phyloP scores from a whole-genome alignment of 2,329 filamentous ascomycete species.

The Emydomyces testavorans region DNA sequence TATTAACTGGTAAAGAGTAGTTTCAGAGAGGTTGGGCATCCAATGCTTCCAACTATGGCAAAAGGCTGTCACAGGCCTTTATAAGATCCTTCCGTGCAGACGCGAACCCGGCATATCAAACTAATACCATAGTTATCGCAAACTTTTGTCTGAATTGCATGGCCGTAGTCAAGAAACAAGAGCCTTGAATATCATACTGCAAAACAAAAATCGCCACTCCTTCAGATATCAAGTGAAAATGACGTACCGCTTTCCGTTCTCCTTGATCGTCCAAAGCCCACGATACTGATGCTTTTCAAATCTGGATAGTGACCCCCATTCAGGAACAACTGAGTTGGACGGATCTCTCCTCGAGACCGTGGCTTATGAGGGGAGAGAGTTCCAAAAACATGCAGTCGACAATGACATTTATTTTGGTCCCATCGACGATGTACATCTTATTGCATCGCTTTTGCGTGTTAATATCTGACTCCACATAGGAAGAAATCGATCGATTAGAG shows the following conservation, averaged over 20 bases:
- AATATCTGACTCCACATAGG: constrained; percentile 35
- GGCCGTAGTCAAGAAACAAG: not conserved
- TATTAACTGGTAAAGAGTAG: not conserved
- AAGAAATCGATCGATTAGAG: constrained; percentile 55
- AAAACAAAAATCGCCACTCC: not conserved
- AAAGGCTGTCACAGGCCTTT: not conserved
- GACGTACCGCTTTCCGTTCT: constrained; percentile 7
- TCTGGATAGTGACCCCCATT: constrained; percentile 33
- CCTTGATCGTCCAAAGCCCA: not conserved
- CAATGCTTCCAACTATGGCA: not conserved
- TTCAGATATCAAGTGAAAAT: constrained; percentile 1
- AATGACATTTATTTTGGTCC: constrained; percentile 57
- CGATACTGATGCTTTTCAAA: not conserved
- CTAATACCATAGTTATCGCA: not conserved
- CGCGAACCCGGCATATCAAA: not conserved
- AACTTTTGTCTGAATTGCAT: not conserved
- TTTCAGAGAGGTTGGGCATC: constrained; percentile 3
- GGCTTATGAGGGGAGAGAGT: constrained; percentile 51
- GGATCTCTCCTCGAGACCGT: constrained; percentile 49
- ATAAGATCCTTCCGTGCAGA: not conserved
- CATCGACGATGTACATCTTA: constrained; percentile 53
- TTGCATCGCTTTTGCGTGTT: constrained; percentile 1
- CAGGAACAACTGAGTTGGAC: constrained; percentile 43
- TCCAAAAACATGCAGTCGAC: constrained; percentile 55
- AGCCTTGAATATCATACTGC: not conserved